A percentile compares a stretch with the other conserved stretches of the same genome.
Conservation (phyloP, 2,329 filamentous ascomycete genomes). For the Verticillium longisporum region DNA sequence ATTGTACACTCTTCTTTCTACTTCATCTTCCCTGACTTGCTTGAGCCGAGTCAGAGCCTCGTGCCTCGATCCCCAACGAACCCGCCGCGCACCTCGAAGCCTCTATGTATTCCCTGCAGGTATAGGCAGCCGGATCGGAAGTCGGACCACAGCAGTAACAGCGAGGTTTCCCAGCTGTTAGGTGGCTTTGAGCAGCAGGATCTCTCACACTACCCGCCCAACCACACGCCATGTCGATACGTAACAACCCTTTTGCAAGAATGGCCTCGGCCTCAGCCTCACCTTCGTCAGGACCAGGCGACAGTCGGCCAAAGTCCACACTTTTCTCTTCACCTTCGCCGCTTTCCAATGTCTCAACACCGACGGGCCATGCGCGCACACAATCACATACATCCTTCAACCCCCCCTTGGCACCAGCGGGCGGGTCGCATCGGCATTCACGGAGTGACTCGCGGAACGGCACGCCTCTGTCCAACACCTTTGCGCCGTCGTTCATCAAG, state of each 20-base stretch:
- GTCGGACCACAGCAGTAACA: background rate
- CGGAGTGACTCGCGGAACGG: slow-evolving; percentile 58
- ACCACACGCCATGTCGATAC: slow-evolving; percentile 56
- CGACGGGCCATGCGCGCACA: slow-evolving; percentile 57
- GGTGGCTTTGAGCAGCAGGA: slow-evolving; percentile 3
- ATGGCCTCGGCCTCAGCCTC: slow-evolving; percentile 62
- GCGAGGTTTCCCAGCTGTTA: background rate
- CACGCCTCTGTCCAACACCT: slow-evolving; percentile 67
- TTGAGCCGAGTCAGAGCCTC: background rate
- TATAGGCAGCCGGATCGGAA: background rate
- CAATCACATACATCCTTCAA: slow-evolving; percentile 56
- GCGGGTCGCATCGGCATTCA: slow-evolving; percentile 29
- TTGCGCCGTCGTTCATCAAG: slow-evolving; percentile 95
- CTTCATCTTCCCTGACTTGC: background rate
- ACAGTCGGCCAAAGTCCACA: slow-evolving; percentile 66
- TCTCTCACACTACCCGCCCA: slow-evolving; percentile 36
- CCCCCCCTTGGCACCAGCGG: slow-evolving; percentile 30
- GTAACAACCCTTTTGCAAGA: slow-evolving; percentile 74
- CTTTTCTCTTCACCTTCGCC: slow-evolving; percentile 58
- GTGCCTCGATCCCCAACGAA: background rate
- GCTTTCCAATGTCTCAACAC: slow-evolving; percentile 28
- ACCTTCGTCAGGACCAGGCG: slow-evolving; percentile 53
- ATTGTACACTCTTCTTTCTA: background rate
- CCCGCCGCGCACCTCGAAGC: background rate
- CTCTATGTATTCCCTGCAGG: background rate